These are phyloP conservation scores for Trypanosoma caninum DNA, from an alignment of 208 protist species.

Conservation along the genomic window DNA sequence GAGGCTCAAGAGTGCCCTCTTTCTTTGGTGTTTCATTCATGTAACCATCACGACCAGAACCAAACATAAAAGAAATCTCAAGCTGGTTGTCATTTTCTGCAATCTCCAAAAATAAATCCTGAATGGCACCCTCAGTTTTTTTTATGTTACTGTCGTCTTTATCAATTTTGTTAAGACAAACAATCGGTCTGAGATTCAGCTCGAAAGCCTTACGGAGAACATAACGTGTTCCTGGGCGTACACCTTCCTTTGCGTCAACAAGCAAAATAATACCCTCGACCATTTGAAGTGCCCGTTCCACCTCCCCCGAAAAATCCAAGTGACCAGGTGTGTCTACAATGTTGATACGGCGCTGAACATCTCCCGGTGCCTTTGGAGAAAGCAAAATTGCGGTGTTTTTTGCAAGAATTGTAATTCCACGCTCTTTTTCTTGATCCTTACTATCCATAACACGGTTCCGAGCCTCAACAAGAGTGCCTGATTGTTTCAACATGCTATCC, in stretches of 20 bases:
- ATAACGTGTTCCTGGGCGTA: conserved; percentile 97
- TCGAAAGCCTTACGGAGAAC: conserved; percentile 96
- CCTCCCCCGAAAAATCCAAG: conserved; percentile 97
- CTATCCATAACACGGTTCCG: conserved; percentile 96
- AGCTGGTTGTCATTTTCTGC: conserved; percentile 94
- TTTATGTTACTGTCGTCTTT: conserved; percentile 87
- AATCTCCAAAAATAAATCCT: conserved; percentile 95
- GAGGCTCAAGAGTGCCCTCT: conserved; percentile 79
- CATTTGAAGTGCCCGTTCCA: conserved; percentile 97
- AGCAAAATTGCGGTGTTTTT: conserved; percentile 93
- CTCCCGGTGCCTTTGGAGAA: conserved; percentile 20
- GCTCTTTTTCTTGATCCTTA: conserved; percentile 94
- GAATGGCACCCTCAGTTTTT: conserved; percentile 92
- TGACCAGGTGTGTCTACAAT: conserved; percentile 98
- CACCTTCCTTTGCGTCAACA: conserved; percentile 95
- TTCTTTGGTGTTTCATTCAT: conserved; percentile 74
- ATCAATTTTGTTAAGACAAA: conserved; percentile 98
- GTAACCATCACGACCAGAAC: conserved; percentile 91
- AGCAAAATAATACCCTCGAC: conserved; percentile 96
- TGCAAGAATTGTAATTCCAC: conserved; percentile 98
- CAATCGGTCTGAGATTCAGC: conserved; percentile 92
- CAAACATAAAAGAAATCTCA: conserved; percentile 95
- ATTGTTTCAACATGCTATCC: conserved; percentile 94
- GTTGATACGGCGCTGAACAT: conserved; percentile 85
- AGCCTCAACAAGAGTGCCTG: conserved; percentile 73